Conservation (phyloP, 768 basidiomycete species). For the Tylopilus sp. region DNA sequence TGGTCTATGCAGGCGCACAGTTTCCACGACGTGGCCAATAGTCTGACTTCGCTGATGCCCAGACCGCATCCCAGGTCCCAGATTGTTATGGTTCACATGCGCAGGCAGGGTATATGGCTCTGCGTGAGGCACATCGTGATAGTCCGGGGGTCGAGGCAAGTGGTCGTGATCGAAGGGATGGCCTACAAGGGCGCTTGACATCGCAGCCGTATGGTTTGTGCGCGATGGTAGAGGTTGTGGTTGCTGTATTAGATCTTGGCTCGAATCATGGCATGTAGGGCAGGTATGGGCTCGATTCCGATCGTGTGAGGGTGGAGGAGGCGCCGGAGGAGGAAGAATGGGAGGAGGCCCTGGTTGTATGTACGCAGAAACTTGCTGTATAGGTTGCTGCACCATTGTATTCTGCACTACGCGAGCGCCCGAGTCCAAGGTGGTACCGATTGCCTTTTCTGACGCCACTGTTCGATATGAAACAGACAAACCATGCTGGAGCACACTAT, state of each 20-base stretch:
- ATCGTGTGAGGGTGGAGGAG: no score
- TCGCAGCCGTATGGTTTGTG: conserved; percentile 14
- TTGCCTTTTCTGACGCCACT: conserved; percentile 70
- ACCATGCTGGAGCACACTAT: conserved; percentile 9
- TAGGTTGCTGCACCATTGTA: conserved; percentile 49
- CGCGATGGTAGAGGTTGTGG: conserved; percentile 20
- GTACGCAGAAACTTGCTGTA: conserved; percentile 7
- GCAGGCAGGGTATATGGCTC: conserved; percentile 15
- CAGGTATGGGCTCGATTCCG: conserved; percentile 13
- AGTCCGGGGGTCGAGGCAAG: conserved; percentile 21
- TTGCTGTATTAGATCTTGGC: conserved; percentile 32
- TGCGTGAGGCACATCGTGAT: conserved; percentile 15
- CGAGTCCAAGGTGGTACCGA: conserved; percentile 81
- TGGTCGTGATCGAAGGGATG: conserved; percentile 9
- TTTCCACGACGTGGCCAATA: conserved; percentile 31
- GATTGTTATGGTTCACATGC: conserved; percentile 3
- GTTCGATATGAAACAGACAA: conserved; percentile 38
- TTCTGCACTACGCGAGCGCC: conserved; percentile 80
- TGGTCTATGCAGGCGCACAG: conserved; percentile 30
- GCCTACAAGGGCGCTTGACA: not conserved
- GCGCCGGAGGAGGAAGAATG: conserved; percentile 7
- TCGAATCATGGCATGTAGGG: conserved; percentile 16
- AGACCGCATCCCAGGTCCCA: conserved; percentile 2
- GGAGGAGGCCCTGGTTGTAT: conserved; percentile 2
- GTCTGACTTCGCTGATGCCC: conserved; percentile 15